Evolutionary conservation across 108 stramenopile species (phyloP), one percentile per base, ranked within the genome.

Genomic region (Epipyxis sp.): DNA sequence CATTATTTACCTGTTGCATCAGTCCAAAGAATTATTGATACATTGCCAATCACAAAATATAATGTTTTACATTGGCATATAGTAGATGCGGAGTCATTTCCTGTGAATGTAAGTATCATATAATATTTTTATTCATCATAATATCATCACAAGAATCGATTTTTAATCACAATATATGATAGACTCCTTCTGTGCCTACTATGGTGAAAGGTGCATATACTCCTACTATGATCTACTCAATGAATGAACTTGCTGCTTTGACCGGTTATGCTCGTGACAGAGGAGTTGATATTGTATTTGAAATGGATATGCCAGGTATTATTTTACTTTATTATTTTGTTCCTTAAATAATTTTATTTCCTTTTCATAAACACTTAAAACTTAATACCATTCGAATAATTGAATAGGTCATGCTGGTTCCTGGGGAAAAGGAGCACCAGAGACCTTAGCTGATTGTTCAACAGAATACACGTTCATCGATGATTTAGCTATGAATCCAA

Each of bases 1-100:
- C 71, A 74, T 37, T 74, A 74, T 25, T 32, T 74, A 10, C 32
- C 71, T 37, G 71, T 74, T 16, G 3, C n/a, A 13, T 3, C 40
- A 39, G 43, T 74, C 20, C 16, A 74, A 42, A 37, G 71, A 13
- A 32, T 74, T 34, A 57, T 74, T 39, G 6, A 6, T 42, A 30
- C 71, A 3, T 13, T 74, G 46, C 46, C 50, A 10, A 74, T 37
- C 10, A 74, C 16, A 10, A 74, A 74, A 42, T 39, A 43, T 6
- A 74, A 74, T 74, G 71, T 74, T 34, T 57, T 74, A 29, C 71
- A 74, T 42, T 74, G 71, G 71, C 71, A 74, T 42, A 32, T 74
- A n/a, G 71, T 74, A 13, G 71, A 74, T 74, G 71, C 71, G 6
- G 46, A 74, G 50, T 74, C 71, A 39, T 74, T 74, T 32, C 71